These are phyloP conservation scores for Platismatia glauca DNA, from an alignment of 495 filamentous ascomycete species.

Conservation along the genomic window DNA sequence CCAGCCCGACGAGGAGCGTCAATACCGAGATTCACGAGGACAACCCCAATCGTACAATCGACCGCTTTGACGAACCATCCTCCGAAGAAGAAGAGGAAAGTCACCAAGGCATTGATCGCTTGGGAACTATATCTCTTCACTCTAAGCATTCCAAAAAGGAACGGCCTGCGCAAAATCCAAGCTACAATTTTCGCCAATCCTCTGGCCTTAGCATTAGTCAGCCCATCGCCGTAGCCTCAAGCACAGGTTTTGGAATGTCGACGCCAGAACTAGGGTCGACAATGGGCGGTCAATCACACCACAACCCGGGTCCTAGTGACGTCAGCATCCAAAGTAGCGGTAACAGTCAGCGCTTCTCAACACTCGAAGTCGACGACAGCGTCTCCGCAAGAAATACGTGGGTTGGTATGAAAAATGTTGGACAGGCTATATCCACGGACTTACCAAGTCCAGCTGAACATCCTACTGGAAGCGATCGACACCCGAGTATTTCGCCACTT, in stretches of 20 bases:
- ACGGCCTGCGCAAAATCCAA: not conserved
- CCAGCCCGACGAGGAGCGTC: slow-evolving; percentile 8
- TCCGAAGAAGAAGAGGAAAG: slow-evolving; percentile 3
- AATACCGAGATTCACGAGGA: slow-evolving; percentile 6
- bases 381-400: not conserved
- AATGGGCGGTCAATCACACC: not conserved
- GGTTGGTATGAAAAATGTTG: not conserved
- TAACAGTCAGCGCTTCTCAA: not conserved
- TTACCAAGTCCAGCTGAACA: not conserved
- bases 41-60: slow-evolving; percentile 1
- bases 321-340: not conserved
- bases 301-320: not conserved
- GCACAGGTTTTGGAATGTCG: not conserved
- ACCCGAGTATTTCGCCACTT: not conserved
- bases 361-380: not conserved
- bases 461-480: not conserved
- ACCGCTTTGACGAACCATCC: slow-evolving; percentile 2
- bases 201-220: not conserved
- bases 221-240: not conserved
- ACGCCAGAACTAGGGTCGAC: not conserved
- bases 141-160: not conserved
- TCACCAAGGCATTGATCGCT: not conserved
- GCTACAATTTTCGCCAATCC: not conserved
- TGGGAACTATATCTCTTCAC: not conserved
- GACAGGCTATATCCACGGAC: not conserved